These are phyloP conservation scores for Lachnellula cervina DNA, from an alignment of 2,329 filamentous ascomycete species.

Conservation along the genomic window DNA sequence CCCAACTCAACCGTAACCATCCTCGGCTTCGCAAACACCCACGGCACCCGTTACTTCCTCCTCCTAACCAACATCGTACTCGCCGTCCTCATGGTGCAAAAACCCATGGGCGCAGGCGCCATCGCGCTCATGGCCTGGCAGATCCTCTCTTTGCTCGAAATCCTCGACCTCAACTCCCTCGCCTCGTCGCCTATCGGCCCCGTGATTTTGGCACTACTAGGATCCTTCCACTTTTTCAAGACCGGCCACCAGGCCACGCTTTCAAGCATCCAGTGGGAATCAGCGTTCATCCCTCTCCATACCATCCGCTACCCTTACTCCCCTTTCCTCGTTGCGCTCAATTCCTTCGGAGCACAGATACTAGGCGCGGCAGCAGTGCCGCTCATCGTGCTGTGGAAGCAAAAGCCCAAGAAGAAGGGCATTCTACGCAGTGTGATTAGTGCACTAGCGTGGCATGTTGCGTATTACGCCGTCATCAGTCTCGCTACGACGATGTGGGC, in stretches of 20 bases:
- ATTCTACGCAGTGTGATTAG: constrained; percentile 56
- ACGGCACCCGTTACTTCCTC: constrained; percentile 84
- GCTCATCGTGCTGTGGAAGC: constrained; percentile 83
- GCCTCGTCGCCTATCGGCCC: constrained; percentile 74
- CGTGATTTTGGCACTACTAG: constrained; percentile 78
- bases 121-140: constrained; percentile 83
- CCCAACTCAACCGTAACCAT: constrained; percentile 61
- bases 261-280: constrained; percentile 90
- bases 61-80: constrained; percentile 74
- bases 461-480: constrained; percentile 78
- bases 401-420: constrained; percentile 60
- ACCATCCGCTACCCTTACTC: constrained; percentile 85
- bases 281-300: constrained; percentile 82
- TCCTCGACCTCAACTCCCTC: constrained; percentile 56
- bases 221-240: constrained; percentile 94
- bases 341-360: constrained; percentile 87
- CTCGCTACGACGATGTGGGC: constrained; percentile 88
- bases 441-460: constrained; percentile 67
- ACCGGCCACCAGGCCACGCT: constrained; percentile 92
- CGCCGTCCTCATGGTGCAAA: constrained; percentile 75
- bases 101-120: constrained; percentile 88
- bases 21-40: constrained; percentile 87
- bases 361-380: constrained; percentile 76
- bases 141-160: constrained; percentile 70
- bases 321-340: constrained; percentile 73